A percentile compares a stretch with the other conserved stretches of the same genome.
These are phyloP conservation scores for Prunus davidiana DNA, from an alignment of 306 rosid species.

Conservation along the genomic window DNA sequence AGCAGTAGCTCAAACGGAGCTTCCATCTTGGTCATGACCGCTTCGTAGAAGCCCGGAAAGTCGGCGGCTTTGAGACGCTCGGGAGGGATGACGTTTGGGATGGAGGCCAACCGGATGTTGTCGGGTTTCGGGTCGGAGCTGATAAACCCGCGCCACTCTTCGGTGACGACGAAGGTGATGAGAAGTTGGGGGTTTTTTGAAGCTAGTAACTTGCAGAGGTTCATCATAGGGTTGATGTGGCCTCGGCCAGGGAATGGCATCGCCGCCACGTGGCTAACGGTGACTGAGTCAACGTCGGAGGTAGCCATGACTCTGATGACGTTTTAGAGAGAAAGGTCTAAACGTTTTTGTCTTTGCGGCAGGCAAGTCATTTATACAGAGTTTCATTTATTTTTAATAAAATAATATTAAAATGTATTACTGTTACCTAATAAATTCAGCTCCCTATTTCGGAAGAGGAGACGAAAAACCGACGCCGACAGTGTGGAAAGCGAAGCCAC, in stretches of 20 bases:
- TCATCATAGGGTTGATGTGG: slow-evolving; percentile 62
- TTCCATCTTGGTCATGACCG: slow-evolving; percentile 47
- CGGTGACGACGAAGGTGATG: slow-evolving; percentile 52
- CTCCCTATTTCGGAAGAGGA: not conserved
- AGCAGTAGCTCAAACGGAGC: slow-evolving; percentile 45
- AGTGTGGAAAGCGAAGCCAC: slow-evolving; percentile 20
- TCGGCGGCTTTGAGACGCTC: slow-evolving; percentile 35
- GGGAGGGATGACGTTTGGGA: slow-evolving; percentile 50
- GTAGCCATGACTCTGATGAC: not conserved
- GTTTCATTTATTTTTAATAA: not conserved
- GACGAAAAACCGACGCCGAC: slow-evolving; percentile 14
- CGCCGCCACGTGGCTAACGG: slow-evolving; percentile 32
- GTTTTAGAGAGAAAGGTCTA: not conserved
- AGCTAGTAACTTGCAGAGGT: slow-evolving; percentile 39
- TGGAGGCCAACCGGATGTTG: slow-evolving; percentile 28
- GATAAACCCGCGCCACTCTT: slow-evolving; percentile 45
- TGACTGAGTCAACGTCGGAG: slow-evolving; percentile 4
- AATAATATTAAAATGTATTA: too few relatives aligned
- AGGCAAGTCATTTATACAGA: too few relatives aligned
- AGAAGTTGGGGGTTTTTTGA: slow-evolving; percentile 12
- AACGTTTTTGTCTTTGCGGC: not conserved
- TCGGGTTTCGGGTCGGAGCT: slow-evolving; percentile 30
- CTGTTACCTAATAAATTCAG: not conserved
- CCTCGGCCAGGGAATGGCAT: slow-evolving; percentile 49
- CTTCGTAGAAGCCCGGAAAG: slow-evolving; percentile 42